Percentiles rank a stretch among this genome's conserved stretches.
Evolutionary conservation across 2,329 filamentous ascomycete species (phyloP).

Genomic region (Rhexocercosporidium sp.): DNA sequence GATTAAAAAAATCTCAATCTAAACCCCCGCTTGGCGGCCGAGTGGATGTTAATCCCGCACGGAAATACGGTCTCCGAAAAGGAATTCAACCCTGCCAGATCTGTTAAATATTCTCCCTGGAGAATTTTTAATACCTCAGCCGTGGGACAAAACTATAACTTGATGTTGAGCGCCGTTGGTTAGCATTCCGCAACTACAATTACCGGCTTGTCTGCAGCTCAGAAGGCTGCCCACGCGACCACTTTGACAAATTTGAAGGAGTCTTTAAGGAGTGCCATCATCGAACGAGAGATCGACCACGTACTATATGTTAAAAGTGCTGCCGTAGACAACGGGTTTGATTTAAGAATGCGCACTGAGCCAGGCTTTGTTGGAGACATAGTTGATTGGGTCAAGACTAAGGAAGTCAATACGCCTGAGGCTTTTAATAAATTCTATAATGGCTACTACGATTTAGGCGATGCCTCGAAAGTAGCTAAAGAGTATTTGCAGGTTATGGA

Average conservation of each 20-base stretch:
- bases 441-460: not conserved
- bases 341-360: not conserved
- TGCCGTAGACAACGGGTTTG: not conserved
- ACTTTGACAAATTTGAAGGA: not conserved
- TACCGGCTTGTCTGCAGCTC: not conserved
- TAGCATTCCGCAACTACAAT: not conserved
- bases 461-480: not conserved
- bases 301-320: not conserved
- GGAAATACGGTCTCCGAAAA: not conserved
- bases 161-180: not conserved
- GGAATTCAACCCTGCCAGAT: not conserved
- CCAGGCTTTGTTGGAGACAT: not conserved
- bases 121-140: not conserved
- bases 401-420: not conserved
- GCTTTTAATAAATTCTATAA: not conserved
- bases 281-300: slow-evolving; percentile 5
- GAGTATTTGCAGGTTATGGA: not conserved
- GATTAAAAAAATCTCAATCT: not conserved
- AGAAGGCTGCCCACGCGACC: not conserved
- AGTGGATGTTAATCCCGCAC: not conserved
- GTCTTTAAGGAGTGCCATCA: slow-evolving; percentile 1
- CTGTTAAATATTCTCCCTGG: not conserved
- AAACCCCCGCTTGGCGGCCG: not conserved
- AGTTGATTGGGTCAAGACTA: slow-evolving; percentile 1
- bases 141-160: not conserved